Base-by-base conservation (phyloP, 495 filamentous ascomycete species). In the Podospora sp. region DNA sequence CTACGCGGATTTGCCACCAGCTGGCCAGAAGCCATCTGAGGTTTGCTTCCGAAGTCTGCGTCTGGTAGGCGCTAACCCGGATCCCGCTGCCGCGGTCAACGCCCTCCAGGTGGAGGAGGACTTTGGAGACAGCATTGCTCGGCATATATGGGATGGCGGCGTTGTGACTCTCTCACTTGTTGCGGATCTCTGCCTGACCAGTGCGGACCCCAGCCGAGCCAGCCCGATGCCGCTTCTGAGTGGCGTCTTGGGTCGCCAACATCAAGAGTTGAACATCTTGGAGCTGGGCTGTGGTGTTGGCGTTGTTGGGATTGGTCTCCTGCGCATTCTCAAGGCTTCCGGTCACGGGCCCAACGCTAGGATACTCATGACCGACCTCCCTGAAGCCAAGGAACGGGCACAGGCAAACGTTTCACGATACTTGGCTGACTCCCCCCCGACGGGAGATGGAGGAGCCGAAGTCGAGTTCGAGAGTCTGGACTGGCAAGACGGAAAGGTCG, bases 61-160 rank as follows among this genome's bases (percentile, higher is more conserved):
- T 4, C 67, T 82, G 0, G 64, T 69, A 12, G 55, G 61, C 0
- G 24, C 40, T 18, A 46, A 14, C 40, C 40, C 70, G 87, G 49
- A 71, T 66, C 60, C 72, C 12, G 55, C 26, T 3, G 36, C 60
- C 12, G 27, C 63, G 9, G 62, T 40, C 18, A 69, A 62, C 40
- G 56, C 63, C 20, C 64, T 76, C 46, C 68, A 73, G 60, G 86
- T 97, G 22, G 91, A 90, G 81, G 95, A 99, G 72, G 94, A 98
- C 66, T 93, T 93, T 1, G 94, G 94, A 7, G 93, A 98, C 75
- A 97, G 92, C 74, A 97, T 99, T 71, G 94, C 94, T 18, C 85
- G 93, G 18, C 95, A 99, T 78, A 87, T 98, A 56, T 99, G 95
- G 95, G 94, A 88, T 77, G 82, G 72, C 25, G 81, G 81, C 6